Evolutionary conservation across 2,329 filamentous ascomycete species (phyloP), one percentile per base, ranked within the genome.

Genomic region (Claviceps sp.): DNA sequence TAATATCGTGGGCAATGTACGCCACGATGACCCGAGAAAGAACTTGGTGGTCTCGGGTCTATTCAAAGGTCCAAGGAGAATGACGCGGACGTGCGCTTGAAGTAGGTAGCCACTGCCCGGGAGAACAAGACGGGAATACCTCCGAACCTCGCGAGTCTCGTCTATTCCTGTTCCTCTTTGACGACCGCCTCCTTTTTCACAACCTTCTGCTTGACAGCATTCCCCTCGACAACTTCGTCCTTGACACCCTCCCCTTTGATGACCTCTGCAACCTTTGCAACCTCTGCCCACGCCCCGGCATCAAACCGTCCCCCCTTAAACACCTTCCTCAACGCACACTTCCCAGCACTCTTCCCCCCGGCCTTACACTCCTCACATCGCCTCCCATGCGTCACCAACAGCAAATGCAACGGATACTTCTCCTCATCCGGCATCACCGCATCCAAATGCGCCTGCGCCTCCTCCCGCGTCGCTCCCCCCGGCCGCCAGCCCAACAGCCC

Each of bases 401-500:
- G 61, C 6, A 76, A 66, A 49, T 78, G 75, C 34, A 78, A 57
- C 1, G 67, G 65, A 51, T 77, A 77, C 61, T 78, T 78, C 16
- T 73, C 66, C 50, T 69, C 66, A 39, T 71, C 68, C 0, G 74
- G 74, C 2, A 77, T 65, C 34, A 59, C 60, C 3, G 66, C 69
- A 34, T 78, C 73, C n/a, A 77, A 61, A 50, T 78, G 75, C 22
- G 71, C 68, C 52, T 76, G 71, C 14, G 74, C 64, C 57, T 73
- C 70, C 50, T 76, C 73, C 13, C 73, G 62, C 7, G 54, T 64
- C 17, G 66, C 71, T 17, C 54, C 55, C 20, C 53, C 50, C 0
- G 75, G 75, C 20, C 74, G 58, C 75, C 75, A 78, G 2, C 73
- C 73, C 26, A 78, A 58, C 26, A 73, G 58, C 0, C 72, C 73